These are phyloP conservation scores for Macrocybe gigantea DNA, from an alignment of 768 basidiomycete genomes.

Conservation along the genomic window DNA sequence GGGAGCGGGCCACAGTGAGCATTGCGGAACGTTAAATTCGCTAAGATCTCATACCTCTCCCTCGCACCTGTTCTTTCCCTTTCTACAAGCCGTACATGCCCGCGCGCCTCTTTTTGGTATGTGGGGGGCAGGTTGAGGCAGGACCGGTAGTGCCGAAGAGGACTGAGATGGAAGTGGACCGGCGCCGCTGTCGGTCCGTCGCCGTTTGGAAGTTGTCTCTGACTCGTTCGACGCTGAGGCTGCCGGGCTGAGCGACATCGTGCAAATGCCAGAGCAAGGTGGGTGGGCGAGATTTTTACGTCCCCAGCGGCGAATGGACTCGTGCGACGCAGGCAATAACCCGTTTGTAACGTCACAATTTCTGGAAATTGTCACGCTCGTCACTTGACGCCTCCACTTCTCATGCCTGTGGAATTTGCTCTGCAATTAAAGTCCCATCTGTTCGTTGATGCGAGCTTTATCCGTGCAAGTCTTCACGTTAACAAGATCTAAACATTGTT, in stretches of 20 bases:
- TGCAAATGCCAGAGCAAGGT: conserved; percentile 17
- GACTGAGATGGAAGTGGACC: conserved; percentile 21
- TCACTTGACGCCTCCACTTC: conserved; percentile 9
- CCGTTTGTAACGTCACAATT: conserved; percentile 2
- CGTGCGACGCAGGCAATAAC: not conserved
- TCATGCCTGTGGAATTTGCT: conserved; percentile 4
- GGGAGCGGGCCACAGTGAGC: conserved; percentile 60
- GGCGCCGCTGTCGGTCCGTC: conserved; percentile 37
- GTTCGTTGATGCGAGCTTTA: conserved; percentile 9
- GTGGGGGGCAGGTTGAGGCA: conserved; percentile 40
- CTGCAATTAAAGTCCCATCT: not conserved
- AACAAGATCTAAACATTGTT: conserved; percentile 1
- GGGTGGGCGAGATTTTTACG: conserved; percentile 6
- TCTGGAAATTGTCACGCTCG: conserved; percentile 8
- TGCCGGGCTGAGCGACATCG: conserved; percentile 66
- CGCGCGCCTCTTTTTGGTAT: conserved; percentile 87
- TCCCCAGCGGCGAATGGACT: conserved; percentile 8
- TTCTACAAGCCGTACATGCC: conserved; percentile 85
- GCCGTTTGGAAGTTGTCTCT: conserved; percentile 51
- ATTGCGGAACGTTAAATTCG: conserved; percentile 36
- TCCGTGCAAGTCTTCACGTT: conserved; percentile 2
- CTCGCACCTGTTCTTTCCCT: conserved; percentile 91
- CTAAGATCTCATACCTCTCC: conserved; percentile 62
- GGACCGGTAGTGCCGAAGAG: conserved; percentile 23
- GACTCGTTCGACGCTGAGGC: conserved; percentile 51